These are phyloP conservation scores for Globisporangium alternatum DNA, from an alignment of 352 stramenopile species.

Conservation along the genomic window DNA sequence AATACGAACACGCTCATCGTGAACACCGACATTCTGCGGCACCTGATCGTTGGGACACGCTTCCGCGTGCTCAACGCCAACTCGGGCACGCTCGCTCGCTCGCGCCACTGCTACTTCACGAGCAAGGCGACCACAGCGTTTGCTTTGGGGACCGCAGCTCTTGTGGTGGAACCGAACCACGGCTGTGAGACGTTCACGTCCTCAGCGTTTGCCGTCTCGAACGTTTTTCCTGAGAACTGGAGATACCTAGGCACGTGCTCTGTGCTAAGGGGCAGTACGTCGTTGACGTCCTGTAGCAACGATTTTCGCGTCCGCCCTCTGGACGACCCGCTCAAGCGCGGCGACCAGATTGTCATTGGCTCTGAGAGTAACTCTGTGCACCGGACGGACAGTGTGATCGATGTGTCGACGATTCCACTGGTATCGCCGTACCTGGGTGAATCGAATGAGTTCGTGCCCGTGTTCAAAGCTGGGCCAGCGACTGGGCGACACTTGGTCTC, in stretches of 20 bases:
- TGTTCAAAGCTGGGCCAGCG: constrained; percentile 53
- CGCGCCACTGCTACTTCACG: constrained; percentile 69
- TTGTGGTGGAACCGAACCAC: constrained; percentile 50
- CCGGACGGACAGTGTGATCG: constrained; percentile 46
- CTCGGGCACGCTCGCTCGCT: constrained; percentile 42
- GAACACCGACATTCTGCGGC: constrained; percentile 51
- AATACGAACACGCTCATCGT: constrained; percentile 47
- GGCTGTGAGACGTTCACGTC: constrained; percentile 51
- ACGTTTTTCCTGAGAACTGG: constrained; percentile 54
- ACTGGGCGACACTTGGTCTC: constrained; percentile 84
- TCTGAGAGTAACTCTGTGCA: constrained; percentile 68
- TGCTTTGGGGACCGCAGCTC: constrained; percentile 19
- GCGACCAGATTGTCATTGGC: constrained; percentile 82
- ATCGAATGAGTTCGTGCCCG: constrained; percentile 48
- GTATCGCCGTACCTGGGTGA: constrained; percentile 54
- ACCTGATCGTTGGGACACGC: constrained; percentile 48
- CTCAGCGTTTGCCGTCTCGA: constrained; percentile 45
- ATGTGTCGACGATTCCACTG: constrained; percentile 67
- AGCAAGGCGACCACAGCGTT: constrained; percentile 47
- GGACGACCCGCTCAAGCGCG: constrained; percentile 53
- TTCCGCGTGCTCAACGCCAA: constrained; percentile 73
- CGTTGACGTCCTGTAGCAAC: constrained; percentile 41
- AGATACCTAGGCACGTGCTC: constrained; percentile 72
- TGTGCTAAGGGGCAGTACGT: constrained; percentile 19
- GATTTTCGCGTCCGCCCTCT: constrained; percentile 32